Conservation (phyloP, 257 asterid species). For the Hygrophila difformis region DNA sequence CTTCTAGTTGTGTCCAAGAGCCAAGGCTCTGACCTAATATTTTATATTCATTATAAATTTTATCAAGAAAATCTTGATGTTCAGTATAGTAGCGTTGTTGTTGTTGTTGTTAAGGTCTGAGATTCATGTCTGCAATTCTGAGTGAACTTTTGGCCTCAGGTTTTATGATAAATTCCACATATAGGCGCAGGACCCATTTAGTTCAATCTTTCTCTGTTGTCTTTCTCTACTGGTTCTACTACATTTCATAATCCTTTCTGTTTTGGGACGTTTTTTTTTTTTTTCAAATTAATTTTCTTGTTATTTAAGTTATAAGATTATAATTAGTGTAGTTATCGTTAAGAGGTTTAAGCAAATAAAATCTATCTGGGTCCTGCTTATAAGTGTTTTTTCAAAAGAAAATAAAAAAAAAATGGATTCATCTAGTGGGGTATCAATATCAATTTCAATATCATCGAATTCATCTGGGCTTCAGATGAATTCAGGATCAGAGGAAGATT, state of each 20-base stretch:
- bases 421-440: conserved; percentile 47
- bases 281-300: neutral
- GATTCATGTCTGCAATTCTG: conserved; percentile 91
- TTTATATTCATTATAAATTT: no score
- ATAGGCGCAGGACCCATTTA: conserved; percentile 80
- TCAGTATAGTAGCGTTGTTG: conserved; percentile 11
- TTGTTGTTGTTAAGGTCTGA: conserved; percentile 34
- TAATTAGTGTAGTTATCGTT: no score
- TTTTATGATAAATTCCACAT: conserved; percentile 92
- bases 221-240: conserved; percentile 96
- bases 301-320: neutral
- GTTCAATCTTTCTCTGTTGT: conserved; percentile 97
- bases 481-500: conserved; percentile 66
- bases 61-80: conserved; percentile 26
- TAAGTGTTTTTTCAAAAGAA: neutral
- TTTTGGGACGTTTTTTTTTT: no score
- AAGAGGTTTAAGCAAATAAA: no score
- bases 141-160: conserved; percentile 74
- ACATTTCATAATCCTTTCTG: conserved; percentile 50
- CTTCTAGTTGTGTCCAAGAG: no score
- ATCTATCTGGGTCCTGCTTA: conserved; percentile 42
- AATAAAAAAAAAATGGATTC: conserved; percentile 40
- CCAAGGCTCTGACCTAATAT: no score
- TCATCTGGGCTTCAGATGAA: conserved; percentile 37
- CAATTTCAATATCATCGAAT: no score